Conservation (phyloP, 768 basidiomycete species). For the Termitomyces sp. region DNA sequence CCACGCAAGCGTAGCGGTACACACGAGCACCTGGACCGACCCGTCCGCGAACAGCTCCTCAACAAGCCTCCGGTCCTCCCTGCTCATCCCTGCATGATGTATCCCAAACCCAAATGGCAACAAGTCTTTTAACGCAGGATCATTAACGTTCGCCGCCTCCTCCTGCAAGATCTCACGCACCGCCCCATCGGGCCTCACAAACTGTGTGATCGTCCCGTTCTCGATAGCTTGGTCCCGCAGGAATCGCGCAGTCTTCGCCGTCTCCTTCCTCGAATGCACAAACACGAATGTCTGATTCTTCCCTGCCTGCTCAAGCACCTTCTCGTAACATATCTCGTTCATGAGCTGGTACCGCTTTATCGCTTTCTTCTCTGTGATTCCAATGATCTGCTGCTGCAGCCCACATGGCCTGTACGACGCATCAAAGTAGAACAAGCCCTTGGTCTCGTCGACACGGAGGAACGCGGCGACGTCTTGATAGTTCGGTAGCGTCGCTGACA, state of each 20-base stretch:
- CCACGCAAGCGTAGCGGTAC: constrained; percentile 98
- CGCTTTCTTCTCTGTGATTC: constrained; percentile 98
- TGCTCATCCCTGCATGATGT: constrained; percentile 95
- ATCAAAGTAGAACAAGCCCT: constrained; percentile 97
- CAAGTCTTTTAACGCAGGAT: constrained; percentile 78
- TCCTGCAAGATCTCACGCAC: constrained; percentile 84
- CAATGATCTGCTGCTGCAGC: constrained; percentile 94
- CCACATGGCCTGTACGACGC: constrained; percentile 91
- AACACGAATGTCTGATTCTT: constrained; percentile 95
- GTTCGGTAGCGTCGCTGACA: constrained; percentile 97
- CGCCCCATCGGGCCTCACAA: constrained; percentile 90
- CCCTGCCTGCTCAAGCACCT: constrained; percentile 83
- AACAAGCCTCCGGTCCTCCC: constrained; percentile 85
- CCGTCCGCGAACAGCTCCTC: constrained; percentile 95
- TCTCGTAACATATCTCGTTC: constrained; percentile 99
- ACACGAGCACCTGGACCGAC: constrained; percentile 89
- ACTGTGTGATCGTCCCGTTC: constrained; percentile 93
- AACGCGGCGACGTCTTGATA: constrained; percentile 97
- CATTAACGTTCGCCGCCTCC: constrained; percentile 79
- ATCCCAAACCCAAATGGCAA: constrained; percentile 97
- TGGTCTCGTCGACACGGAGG: constrained; percentile 87
- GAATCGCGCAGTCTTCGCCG: constrained; percentile 93
- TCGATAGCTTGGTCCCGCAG: constrained; percentile 93
- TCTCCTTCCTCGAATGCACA: constrained; percentile 98
- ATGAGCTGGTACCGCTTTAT: constrained; percentile 98